Percentiles rank a stretch among this genome's conserved stretches.
phyloP scores from a whole-genome alignment of 805 yeast species.

The Cyberlindnera sargentensis region DNA sequence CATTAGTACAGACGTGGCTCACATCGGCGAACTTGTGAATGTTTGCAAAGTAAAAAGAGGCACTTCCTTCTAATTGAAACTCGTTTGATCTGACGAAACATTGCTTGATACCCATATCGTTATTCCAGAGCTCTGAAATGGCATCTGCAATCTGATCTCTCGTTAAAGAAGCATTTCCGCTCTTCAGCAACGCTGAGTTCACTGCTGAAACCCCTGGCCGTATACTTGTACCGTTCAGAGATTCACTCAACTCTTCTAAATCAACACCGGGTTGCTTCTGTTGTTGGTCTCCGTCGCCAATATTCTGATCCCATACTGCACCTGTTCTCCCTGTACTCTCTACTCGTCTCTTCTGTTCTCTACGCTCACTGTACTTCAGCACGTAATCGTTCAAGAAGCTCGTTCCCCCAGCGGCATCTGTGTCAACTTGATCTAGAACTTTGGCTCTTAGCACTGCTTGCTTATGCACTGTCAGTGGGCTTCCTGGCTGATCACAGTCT shows the following conservation, averaged over 20 bases:
- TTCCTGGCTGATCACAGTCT: constrained; percentile 54
- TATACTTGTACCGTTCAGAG: constrained; percentile 13
- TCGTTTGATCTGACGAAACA: constrained; percentile 58
- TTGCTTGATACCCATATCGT: constrained; percentile 58
- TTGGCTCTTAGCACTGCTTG: constrained; percentile 48
- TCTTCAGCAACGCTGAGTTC: constrained; percentile 9
- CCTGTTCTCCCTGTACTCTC: constrained; percentile 50
- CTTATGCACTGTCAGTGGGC: constrained; percentile 39
- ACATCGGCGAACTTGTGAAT: constrained; percentile 58
- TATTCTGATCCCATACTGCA: constrained; percentile 17
- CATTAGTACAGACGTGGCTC: constrained; percentile 64
- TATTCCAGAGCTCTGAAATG: constrained; percentile 58
- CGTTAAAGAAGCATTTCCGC: constrained; percentile 13
- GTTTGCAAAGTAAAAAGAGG: constrained; percentile 72
- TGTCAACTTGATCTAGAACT: constrained; percentile 55
- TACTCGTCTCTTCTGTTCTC: constrained; percentile 42
- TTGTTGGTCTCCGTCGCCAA: not conserved
- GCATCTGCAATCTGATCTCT: constrained; percentile 65
- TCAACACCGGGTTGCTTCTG: constrained; percentile 1
- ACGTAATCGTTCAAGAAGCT: constrained; percentile 59
- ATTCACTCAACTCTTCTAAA: constrained; percentile 16
- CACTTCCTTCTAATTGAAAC: constrained; percentile 81
- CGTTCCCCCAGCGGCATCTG: constrained; percentile 60
- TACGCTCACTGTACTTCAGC: constrained; percentile 49
- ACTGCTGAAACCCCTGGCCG: constrained; percentile 21